Evolutionary conservation across 768 basidiomycete species (phyloP).

Genomic region (Trametes meyenii): DNA sequence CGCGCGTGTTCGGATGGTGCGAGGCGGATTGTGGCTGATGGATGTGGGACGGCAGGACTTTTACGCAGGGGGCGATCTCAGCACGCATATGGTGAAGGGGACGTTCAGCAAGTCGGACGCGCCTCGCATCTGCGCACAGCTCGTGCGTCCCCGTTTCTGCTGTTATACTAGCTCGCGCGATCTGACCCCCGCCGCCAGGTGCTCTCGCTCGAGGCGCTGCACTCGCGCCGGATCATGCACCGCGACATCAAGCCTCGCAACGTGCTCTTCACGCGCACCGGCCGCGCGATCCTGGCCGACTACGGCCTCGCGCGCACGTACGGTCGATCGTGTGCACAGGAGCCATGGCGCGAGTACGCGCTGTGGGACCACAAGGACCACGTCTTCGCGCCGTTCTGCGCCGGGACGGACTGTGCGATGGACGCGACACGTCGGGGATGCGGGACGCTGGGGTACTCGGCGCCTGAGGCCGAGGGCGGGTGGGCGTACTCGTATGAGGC

Average conservation of each 20-base stretch:
- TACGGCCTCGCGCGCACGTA: slow-evolving; percentile 33
- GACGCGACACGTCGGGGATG: slow-evolving; percentile 23
- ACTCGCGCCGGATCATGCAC: slow-evolving; percentile 27
- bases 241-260: slow-evolving; percentile 36
- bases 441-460: slow-evolving; percentile 50
- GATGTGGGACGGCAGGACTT: background rate
- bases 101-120: background rate
- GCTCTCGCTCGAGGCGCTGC: slow-evolving; percentile 21
- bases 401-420: background rate
- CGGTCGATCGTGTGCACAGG: slow-evolving; percentile 1
- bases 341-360: slow-evolving; percentile 6
- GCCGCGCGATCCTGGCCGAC: slow-evolving; percentile 28
- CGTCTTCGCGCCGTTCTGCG: background rate
- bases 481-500: slow-evolving; percentile 42
- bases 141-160: slow-evolving; percentile 15
- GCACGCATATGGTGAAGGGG: background rate
- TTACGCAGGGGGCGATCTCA: slow-evolving; percentile 1
- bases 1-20: background rate
- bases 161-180: background rate
- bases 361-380: slow-evolving; percentile 22
- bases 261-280: slow-evolving; percentile 23
- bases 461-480: slow-evolving; percentile 43
- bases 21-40: background rate
- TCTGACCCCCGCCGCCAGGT: slow-evolving; percentile 12
- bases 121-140: slow-evolving; percentile 19